phyloP scores from a whole-genome alignment of 164 flowering plant genomes.

The Cinnamomum micranthum region DNA sequence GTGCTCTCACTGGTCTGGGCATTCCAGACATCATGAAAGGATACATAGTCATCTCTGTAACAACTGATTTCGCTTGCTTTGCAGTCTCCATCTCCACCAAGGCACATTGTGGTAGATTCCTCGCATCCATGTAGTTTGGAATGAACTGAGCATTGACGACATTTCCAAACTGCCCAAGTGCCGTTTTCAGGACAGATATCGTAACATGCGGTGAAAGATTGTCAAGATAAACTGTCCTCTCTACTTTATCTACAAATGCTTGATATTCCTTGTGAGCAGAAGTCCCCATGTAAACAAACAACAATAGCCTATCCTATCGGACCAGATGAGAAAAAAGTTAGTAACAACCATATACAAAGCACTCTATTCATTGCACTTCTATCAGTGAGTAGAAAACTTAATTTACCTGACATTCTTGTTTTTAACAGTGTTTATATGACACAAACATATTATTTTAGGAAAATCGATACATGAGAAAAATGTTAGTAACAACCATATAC shows the following conservation, averaged over 20 bases:
- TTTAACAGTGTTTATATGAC: too few relatives aligned
- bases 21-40: constrained; percentile 84
- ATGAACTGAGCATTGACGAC: constrained; percentile 54
- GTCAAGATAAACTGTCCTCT: constrained; percentile 59
- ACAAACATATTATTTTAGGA: too few relatives aligned
- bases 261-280: constrained; percentile 35
- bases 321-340: too few relatives aligned
- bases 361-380: too few relatives aligned
- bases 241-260: constrained; percentile 56
- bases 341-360: too few relatives aligned
- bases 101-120: constrained; percentile 38
- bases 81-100: constrained; percentile 63
- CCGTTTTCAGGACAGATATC: constrained; percentile 46
- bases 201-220: constrained; percentile 58
- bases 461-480: too few relatives aligned
- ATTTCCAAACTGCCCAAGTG: constrained; percentile 67
- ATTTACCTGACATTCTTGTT: too few relatives aligned
- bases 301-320: not conserved
- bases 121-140: constrained; percentile 45
- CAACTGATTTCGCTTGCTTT: constrained; percentile 34
- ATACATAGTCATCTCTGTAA: constrained; percentile 17
- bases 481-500: too few relatives aligned
- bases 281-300: constrained; percentile 14
- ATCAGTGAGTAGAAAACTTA: too few relatives aligned
- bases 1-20: constrained; percentile 82